Conservation (phyloP, 176 grass and related monocot genomes). For the Lolium perenne region DNA sequence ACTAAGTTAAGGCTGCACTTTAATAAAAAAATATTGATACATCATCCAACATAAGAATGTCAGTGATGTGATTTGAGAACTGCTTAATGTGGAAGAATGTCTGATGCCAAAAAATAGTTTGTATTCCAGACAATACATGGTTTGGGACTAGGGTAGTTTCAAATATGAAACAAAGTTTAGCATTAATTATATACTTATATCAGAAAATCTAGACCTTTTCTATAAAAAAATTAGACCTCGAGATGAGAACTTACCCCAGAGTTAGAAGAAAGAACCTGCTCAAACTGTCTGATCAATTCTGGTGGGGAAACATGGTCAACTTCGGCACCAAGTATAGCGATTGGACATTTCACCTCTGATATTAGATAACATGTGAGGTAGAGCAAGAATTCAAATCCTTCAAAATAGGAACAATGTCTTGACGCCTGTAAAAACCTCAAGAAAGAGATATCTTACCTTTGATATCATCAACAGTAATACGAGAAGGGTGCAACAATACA, state of each 20-base stretch:
- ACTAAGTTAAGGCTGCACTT: neutral
- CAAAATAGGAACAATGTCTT: neutral
- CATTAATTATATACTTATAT: neutral
- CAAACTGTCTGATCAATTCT: conserved; percentile 68
- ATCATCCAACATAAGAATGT: neutral
- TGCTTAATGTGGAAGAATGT: neutral
- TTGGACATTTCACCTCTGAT: conserved; percentile 65
- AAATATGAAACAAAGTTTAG: neutral
- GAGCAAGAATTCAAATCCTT: neutral
- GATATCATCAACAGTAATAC: conserved; percentile 65
- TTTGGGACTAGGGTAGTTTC: neutral
- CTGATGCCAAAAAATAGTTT: neutral
- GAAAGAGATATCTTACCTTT: conserved; percentile 45
- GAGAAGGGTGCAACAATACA: conserved; percentile 64
- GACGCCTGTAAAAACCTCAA: neutral
- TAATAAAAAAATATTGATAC: neutral
- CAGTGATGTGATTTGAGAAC: neutral
- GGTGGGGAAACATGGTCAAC: conserved; percentile 57
- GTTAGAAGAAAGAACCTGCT: conserved; percentile 56
- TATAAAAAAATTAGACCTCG: neutral
- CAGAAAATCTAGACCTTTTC: too few species aligned
- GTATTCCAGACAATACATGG: too few species aligned
- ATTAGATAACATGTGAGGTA: neutral
- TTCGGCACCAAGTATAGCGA: conserved; percentile 74
- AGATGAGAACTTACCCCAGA: conserved; percentile 50